Evolutionary conservation across 2,329 filamentous ascomycete genomes (phyloP).

Genomic region (Microdochium paspali): DNA sequence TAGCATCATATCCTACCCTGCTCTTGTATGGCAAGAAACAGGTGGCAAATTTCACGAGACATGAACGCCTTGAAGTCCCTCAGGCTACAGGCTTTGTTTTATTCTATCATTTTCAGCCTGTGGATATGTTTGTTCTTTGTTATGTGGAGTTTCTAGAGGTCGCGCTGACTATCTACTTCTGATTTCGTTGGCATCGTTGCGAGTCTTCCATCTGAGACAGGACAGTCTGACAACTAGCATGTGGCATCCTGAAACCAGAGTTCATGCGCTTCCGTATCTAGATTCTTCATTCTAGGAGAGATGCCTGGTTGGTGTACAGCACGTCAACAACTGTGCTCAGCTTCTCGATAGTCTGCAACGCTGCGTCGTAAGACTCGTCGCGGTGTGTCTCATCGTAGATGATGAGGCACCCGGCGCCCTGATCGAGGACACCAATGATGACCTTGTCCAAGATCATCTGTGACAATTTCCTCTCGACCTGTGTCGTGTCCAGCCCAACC

Average conservation of each 20-base stretch:
- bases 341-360: conserved; percentile 92
- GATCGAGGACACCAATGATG: conserved; percentile 93
- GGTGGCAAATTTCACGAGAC: background rate
- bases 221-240: no score
- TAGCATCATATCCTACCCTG: background rate
- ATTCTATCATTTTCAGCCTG: no score
- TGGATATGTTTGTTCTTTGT: no score
- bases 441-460: conserved; percentile 99
- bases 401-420: conserved; percentile 94
- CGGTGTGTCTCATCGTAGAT: conserved; percentile 93
- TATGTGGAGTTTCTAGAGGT: no score
- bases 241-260: background rate
- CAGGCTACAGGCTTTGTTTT: no score
- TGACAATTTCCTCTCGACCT: conserved; percentile 95
- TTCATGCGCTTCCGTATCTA: background rate
- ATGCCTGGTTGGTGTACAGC: conserved; percentile 95
- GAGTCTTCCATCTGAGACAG: no score
- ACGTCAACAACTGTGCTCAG: conserved; percentile 95
- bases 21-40: background rate
- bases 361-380: conserved; percentile 89
- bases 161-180: no score
- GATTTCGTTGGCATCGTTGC: no score
- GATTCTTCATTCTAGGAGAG: conserved; percentile 67
- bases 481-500: conserved; percentile 90
- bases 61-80: background rate